A percentile compares a stretch with the other conserved stretches of the same genome.
Evolutionary conservation across 2,329 filamentous ascomycete species (phyloP).

Genomic region (Cercospora sp.): DNA sequence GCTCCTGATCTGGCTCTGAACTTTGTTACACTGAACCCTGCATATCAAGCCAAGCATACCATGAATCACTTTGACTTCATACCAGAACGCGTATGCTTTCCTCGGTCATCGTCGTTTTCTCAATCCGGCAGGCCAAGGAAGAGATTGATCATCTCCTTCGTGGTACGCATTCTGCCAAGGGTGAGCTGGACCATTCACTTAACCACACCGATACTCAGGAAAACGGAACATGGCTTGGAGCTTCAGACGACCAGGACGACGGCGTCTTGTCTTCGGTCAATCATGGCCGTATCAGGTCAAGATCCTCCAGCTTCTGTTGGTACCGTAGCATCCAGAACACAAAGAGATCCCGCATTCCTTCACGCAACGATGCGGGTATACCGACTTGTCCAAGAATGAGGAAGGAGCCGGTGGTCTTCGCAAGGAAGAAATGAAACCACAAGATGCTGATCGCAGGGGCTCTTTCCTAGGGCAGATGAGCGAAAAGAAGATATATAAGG

Average conservation of each 20-base stretch:
- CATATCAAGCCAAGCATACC: not conserved
- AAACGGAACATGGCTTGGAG: not conserved
- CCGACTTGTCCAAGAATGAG: not conserved
- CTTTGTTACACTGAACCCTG: not conserved
- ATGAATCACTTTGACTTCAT: constrained; percentile 1
- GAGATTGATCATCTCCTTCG: not conserved
- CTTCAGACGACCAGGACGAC: not conserved
- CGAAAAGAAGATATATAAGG: not conserved
- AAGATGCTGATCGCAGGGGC: not conserved
- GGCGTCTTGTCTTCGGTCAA: not conserved
- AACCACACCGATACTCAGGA: not conserved
- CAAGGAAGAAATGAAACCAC: not conserved
- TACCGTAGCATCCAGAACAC: not conserved
- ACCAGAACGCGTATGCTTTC: not conserved
- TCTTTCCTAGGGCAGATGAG: not conserved
- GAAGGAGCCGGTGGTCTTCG: not conserved
- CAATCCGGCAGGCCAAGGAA: not conserved
- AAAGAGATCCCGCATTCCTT: not conserved
- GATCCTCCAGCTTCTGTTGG: not conserved
- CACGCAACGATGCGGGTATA: not conserved
- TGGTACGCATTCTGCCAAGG: not conserved
- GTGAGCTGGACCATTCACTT: not conserved
- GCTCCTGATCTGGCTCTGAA: not conserved
- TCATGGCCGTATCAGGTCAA: not conserved
- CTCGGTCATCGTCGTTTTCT: not conserved